These are phyloP conservation scores for Parascedosporium putredinis DNA, from an alignment of 2,329 filamentous ascomycete genomes.

Conservation along the genomic window DNA sequence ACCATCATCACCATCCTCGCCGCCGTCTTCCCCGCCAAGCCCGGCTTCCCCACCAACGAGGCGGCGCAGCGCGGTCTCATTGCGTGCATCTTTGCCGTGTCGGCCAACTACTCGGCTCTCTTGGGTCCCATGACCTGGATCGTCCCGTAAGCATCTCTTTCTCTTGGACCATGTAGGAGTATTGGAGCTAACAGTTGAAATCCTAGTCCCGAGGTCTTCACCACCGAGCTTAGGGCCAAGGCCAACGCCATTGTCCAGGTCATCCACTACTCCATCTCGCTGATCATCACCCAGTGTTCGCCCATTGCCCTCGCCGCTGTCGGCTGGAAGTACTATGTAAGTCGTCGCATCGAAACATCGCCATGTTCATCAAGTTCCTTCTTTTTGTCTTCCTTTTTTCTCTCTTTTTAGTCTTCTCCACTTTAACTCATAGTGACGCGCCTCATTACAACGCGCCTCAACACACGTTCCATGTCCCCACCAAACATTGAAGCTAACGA, in stretches of 20 bases:
- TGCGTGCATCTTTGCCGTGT: constrained; percentile 29
- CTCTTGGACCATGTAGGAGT: neutral
- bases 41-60: constrained; percentile 24
- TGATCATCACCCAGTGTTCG: constrained; percentile 30
- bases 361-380: too few species aligned
- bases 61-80: constrained; percentile 27
- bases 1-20: constrained; percentile 28
- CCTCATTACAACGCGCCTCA: too few species aligned
- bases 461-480: too few species aligned
- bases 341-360: constrained; percentile 1
- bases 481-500: too few species aligned
- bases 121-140: constrained; percentile 32
- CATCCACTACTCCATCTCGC: constrained; percentile 28
- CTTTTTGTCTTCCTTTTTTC: too few species aligned
- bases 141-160: constrained; percentile 20
- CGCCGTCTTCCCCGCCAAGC: constrained; percentile 23
- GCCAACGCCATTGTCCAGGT: constrained; percentile 30
- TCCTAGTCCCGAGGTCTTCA: constrained; percentile 28
- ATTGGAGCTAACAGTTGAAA: neutral
- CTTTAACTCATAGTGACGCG: too few species aligned
- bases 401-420: too few species aligned
- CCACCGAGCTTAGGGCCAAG: constrained; percentile 28
- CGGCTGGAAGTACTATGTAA: constrained; percentile 30
- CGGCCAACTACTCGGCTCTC: constrained; percentile 25
- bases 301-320: constrained; percentile 27